These are phyloP conservation scores for Raphanus raphanistrum DNA, from an alignment of 345 rosid genomes.

Conservation along the genomic window DNA sequence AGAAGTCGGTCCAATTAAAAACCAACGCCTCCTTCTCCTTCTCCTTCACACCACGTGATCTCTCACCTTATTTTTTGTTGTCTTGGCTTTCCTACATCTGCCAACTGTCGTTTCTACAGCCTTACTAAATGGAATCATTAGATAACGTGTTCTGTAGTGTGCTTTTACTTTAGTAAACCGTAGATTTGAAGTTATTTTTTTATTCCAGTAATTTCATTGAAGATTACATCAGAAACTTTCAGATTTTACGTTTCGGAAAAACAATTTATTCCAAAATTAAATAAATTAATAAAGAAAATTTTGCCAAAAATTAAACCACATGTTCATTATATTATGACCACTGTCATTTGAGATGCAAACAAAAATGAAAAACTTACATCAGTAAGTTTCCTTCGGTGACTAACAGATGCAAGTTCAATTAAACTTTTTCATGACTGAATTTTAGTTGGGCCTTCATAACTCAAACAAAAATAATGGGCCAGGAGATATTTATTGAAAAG, in stretches of 20 bases:
- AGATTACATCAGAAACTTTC: not conserved
- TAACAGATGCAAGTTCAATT: not conserved
- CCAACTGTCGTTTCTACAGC: conserved; percentile 12
- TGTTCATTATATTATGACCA: not conserved
- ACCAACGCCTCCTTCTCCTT: not conserved
- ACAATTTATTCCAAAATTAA: too few species aligned
- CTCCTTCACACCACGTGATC: conserved; percentile 24
- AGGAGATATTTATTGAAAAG: not conserved
- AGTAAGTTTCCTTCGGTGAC: too few species aligned
- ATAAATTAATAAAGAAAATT: too few species aligned
- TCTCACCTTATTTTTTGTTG: conserved; percentile 24
- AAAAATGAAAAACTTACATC: too few species aligned
- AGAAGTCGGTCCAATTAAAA: conserved; percentile 37
- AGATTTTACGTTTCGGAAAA: not conserved
- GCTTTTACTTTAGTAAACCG: not conserved
- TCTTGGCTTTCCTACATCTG: conserved; percentile 18
- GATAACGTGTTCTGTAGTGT: not conserved
- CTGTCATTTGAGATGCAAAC: too few species aligned
- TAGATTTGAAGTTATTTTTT: not conserved
- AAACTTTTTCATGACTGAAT: not conserved
- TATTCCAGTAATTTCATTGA: not conserved
- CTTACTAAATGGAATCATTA: not conserved
- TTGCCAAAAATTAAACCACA: too few species aligned
- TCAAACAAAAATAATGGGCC: not conserved
- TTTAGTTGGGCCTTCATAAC: not conserved